Evolutionary conservation across 2,329 filamentous ascomycete species (phyloP).

Genomic region (Aspergillus sp.): DNA sequence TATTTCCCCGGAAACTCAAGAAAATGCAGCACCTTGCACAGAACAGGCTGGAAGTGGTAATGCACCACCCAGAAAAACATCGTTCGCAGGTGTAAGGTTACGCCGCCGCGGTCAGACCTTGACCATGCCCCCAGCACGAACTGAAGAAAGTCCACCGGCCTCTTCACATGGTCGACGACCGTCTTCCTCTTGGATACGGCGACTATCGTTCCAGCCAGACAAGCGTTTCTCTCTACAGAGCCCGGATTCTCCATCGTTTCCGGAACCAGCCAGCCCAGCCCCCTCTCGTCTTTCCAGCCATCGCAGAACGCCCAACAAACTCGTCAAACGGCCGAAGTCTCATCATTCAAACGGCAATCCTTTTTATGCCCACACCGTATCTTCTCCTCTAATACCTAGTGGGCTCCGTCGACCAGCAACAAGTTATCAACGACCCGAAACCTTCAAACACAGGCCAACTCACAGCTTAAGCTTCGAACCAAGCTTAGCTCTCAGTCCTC

Average conservation of each 20-base stretch:
- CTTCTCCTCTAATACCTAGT: conserved; percentile 45
- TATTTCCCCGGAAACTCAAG: conserved; percentile 13
- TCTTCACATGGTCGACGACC: conserved; percentile 35
- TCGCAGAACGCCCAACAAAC: conserved; percentile 54
- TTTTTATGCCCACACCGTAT: conserved; percentile 27
- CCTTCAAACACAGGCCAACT: conserved; percentile 48
- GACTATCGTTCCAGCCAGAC: conserved; percentile 53
- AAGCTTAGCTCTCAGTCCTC: conserved; percentile 16
- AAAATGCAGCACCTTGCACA: conserved; percentile 14
- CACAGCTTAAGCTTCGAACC: conserved; percentile 30
- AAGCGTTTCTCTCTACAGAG: conserved; percentile 50
- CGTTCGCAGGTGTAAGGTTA: conserved; percentile 29
- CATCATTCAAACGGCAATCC: conserved; percentile 47
- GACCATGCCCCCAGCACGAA: conserved; percentile 29
- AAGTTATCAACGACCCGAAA: conserved; percentile 61
- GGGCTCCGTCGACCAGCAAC: conserved; percentile 60
- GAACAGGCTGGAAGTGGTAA: conserved; percentile 16
- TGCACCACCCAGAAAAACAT: conserved; percentile 26
- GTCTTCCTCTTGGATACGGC: conserved; percentile 56
- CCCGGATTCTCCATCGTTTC: conserved; percentile 54
- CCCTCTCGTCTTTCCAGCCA: conserved; percentile 33
- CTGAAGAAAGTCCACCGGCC: conserved; percentile 26
- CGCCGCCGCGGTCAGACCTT: conserved; percentile 40
- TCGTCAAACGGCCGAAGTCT: conserved; percentile 62
- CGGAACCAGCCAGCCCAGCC: conserved; percentile 54